phyloP scores from a whole-genome alignment of 345 rosid genomes.

The Carallia pectinifolia region DNA sequence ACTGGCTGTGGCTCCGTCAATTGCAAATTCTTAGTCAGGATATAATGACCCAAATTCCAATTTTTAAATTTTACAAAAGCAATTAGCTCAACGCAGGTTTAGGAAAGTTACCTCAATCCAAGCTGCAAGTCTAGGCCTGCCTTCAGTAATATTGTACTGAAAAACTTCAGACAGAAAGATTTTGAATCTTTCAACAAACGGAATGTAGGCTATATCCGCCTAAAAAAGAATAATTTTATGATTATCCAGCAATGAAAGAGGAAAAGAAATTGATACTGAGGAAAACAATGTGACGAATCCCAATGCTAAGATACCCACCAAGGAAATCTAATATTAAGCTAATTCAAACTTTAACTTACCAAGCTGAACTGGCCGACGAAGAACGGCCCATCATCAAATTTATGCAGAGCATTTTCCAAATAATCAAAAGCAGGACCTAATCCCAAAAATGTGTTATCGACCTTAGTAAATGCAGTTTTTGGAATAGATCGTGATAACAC shows the following conservation, averaged over 20 bases:
- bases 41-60: background rate
- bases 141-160: constrained; percentile 55
- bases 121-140: constrained; percentile 70
- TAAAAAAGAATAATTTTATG: background rate
- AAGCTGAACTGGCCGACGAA: constrained; percentile 75
- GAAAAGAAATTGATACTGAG: background rate
- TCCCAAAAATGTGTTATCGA: too few species aligned
- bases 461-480: too few species aligned
- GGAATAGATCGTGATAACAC: too few species aligned
- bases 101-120: constrained; percentile 59
- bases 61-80: too few species aligned
- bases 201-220: constrained; percentile 53
- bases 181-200: constrained; percentile 63
- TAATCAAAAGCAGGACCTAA: background rate
- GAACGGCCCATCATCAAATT: constrained; percentile 12
- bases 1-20: background rate
- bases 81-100: background rate
- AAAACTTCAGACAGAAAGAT: constrained; percentile 44
- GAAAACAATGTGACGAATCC: background rate
- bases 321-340: background rate
- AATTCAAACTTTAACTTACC: constrained; percentile 37
- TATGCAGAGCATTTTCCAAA: background rate
- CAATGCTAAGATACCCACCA: background rate
- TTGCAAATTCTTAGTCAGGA: background rate
- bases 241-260: background rate